These are phyloP conservation scores for Paulownia fortunei DNA, from an alignment of 257 asterid species.

Conservation along the genomic window DNA sequence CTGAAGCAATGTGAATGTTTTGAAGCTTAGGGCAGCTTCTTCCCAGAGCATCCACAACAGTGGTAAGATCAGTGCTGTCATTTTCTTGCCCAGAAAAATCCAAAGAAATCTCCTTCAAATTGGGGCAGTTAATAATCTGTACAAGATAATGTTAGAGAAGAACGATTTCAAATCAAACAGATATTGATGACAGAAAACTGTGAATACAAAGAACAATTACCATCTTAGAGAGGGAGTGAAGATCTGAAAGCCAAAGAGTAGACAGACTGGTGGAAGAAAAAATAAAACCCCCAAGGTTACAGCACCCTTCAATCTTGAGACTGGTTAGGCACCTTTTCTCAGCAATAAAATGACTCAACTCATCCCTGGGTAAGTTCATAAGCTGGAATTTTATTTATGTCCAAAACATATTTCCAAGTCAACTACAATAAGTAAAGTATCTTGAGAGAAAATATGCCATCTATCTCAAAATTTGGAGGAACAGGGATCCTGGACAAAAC, in stretches of 20 bases:
- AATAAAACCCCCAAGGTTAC: conserved; percentile 69
- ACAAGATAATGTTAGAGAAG: conserved; percentile 17
- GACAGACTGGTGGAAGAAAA: conserved; percentile 75
- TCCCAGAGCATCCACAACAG: conserved; percentile 73
- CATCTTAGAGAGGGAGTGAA: conserved; percentile 80
- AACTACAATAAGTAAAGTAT: background rate
- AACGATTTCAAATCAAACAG: background rate
- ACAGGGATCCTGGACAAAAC: background rate
- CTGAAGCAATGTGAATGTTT: conserved; percentile 83
- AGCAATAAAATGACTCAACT: conserved; percentile 79
- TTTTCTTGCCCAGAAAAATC: conserved; percentile 82
- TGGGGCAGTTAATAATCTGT: conserved; percentile 87
- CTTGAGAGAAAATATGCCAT: background rate
- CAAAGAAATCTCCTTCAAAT: conserved; percentile 81
- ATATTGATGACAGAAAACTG: background rate
- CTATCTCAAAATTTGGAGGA: background rate
- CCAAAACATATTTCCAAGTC: background rate
- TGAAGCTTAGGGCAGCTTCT: conserved; percentile 88
- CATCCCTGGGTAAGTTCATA: conserved; percentile 69
- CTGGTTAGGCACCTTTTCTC: conserved; percentile 77
- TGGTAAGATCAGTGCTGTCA: conserved; percentile 73
- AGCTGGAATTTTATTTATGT: background rate
- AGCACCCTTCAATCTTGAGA: conserved; percentile 98
- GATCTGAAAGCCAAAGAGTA: conserved; percentile 87
- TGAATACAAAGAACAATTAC: conserved; percentile 40